A percentile compares a stretch with the other conserved stretches of the same genome.
phyloP scores from a whole-genome alignment of 2,329 filamentous ascomycete species.

The Ciborinia camelliae region DNA sequence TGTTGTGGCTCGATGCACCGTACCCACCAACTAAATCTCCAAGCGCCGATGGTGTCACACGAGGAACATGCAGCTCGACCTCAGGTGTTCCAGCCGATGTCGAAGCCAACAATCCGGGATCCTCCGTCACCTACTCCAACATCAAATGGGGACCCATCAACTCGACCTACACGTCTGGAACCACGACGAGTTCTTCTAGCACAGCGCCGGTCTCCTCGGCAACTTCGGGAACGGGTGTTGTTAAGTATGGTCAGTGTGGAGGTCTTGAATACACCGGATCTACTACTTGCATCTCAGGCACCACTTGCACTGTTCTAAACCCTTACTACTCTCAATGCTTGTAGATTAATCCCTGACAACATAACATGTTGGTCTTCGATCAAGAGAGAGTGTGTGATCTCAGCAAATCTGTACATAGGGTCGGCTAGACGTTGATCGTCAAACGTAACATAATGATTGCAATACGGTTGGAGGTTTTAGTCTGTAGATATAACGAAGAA shows the following conservation, averaged over 20 bases:
- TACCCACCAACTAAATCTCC: constrained; percentile 51
- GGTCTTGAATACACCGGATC: constrained; percentile 26
- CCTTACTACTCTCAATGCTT: constrained; percentile 28
- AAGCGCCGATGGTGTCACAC: constrained; percentile 47
- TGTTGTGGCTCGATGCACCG: constrained; percentile 72
- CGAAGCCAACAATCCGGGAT: constrained; percentile 46
- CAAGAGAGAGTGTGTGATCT: neutral
- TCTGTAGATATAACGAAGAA: no score
- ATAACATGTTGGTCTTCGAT: neutral
- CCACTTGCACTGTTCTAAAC: constrained; percentile 26
- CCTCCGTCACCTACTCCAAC: constrained; percentile 42
- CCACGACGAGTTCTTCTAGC: constrained; percentile 4
- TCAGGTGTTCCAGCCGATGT: constrained; percentile 52
- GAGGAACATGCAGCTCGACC: constrained; percentile 52
- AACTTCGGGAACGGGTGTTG: constrained; percentile 12
- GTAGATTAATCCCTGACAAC: constrained; percentile 3
- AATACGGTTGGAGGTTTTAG: no score
- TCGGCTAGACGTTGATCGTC: constrained; percentile 4
- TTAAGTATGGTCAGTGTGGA: constrained; percentile 29
- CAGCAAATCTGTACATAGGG: constrained; percentile 17
- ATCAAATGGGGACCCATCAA: constrained; percentile 38
- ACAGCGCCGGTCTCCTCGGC: neutral
- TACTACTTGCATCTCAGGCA: constrained; percentile 21
- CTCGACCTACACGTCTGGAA: constrained; percentile 31
- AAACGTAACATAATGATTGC: no score